Conservation (phyloP, 352 stramenopile species). For the Blastocystis sp. region DNA sequence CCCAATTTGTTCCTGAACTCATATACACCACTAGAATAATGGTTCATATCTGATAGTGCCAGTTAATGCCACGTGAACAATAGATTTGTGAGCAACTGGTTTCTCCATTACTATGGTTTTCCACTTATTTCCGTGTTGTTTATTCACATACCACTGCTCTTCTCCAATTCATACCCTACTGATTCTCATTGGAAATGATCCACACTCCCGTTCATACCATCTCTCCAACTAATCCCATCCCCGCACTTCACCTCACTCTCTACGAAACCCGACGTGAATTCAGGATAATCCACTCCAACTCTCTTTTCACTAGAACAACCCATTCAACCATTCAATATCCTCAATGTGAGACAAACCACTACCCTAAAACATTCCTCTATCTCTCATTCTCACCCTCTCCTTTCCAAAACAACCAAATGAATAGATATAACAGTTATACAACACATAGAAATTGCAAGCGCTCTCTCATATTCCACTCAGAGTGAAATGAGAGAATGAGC, state of each 20-base stretch:
- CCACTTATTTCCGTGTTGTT: not conserved
- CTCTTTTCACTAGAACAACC: not conserved
- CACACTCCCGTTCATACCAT: not conserved
- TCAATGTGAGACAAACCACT: slow-evolving; percentile 37
- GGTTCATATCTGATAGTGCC: no score
- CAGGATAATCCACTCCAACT: not conserved
- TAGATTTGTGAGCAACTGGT: no score
- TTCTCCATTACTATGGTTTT: not conserved
- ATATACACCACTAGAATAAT: no score
- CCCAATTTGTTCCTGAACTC: no score
- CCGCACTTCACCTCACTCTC: not conserved
- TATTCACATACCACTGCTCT: not conserved
- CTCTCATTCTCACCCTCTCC: no score
- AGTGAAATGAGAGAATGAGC: no score
- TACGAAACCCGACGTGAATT: not conserved
- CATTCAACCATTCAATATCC: slow-evolving; percentile 8
- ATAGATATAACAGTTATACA: no score
- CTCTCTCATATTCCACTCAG: no score
- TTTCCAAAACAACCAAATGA: no score
- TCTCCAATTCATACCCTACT: not conserved
- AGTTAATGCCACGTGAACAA: no score
- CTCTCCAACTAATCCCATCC: not conserved
- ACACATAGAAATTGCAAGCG: no score
- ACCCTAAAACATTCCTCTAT: no score
- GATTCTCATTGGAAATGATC: not conserved